Evolutionary conservation across 2,329 filamentous ascomycete genomes (phyloP), one percentile per base, ranked within the genome.

Genomic region (Aspergillus arachidicola): DNA sequence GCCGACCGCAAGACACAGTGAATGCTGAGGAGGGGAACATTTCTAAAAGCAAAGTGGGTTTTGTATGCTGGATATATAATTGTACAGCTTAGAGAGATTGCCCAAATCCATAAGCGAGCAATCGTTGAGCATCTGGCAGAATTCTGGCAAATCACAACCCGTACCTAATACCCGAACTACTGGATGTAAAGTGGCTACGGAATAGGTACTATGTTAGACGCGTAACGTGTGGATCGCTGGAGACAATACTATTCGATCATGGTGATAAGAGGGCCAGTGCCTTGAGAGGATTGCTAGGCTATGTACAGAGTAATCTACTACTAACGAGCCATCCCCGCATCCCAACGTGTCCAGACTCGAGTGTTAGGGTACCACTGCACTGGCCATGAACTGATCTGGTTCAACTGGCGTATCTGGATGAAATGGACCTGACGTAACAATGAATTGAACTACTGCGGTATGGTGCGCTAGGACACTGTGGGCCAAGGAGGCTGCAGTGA

Each of bases 1-100:
- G 64, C 61, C 54, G 57, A 62, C 23, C 68, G 67, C 21, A 79
- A 79, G 64, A 57, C 64, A 43, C 69, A 72, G 58, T 78, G 50
- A 64, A 26, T n/a, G 28, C 34, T 12, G 10, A 6, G 5, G 26
- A 34, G n/a, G n/a, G n/a, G 26, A 9, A 28, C 26, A 7, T 28
- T 6, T 28, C 5, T 10, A 41, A 6, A n/a, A n/a, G 38, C 38
- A 16, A 41, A 41, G 16, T 28, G 16, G 23, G 46, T 11, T 26
- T 11, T 10, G 5, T 50, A 26, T 26, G 21, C 16, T 7, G 26
- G 46, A 16, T n/a, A 30, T 30, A 50, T 50, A 30, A 4, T 10
- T 32, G n/a, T 48, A 48, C 45, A 26, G 21, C 10, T 48, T 48
- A 16, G 45, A 12, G 6, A 26, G 6, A 14, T 48, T 28, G 11